Conservation (phyloP, 306 rosid genomes). For the Acacia crassicarpa region DNA sequence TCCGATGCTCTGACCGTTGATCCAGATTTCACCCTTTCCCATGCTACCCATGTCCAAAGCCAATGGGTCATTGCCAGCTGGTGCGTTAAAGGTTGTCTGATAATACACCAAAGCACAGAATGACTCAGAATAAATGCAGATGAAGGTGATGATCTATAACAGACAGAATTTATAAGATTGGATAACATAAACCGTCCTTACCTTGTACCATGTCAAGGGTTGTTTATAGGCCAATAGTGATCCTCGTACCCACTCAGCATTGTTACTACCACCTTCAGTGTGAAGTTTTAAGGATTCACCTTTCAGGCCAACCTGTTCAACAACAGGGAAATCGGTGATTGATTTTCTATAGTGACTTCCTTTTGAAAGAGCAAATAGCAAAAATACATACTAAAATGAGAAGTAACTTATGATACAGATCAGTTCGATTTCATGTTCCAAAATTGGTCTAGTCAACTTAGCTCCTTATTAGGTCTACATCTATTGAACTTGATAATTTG, state of each 20-base stretch:
- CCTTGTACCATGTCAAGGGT: conserved; percentile 89
- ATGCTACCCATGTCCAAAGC: conserved; percentile 81
- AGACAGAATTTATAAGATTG: background rate
- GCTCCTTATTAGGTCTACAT: background rate
- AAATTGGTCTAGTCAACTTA: background rate
- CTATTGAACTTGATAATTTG: background rate
- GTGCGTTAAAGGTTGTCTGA: conserved; percentile 64
- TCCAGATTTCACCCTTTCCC: conserved; percentile 93
- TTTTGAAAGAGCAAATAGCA: background rate
- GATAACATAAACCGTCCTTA: conserved; percentile 19
- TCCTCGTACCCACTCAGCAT: conserved; percentile 61
- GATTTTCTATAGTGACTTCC: background rate
- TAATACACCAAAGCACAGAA: conserved; percentile 24
- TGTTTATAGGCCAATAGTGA: conserved; percentile 42
- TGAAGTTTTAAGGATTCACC: conserved; percentile 78
- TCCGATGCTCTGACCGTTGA: conserved; percentile 83
- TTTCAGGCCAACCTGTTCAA: conserved; percentile 73
- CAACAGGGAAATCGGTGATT: conserved; percentile 26
- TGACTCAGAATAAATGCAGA: conserved; percentile 18
- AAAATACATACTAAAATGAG: background rate
- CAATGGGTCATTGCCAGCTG: conserved; percentile 73
- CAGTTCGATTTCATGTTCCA: background rate
- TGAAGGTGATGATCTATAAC: background rate
- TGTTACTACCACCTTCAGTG: conserved; percentile 46
- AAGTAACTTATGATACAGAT: background rate